A percentile compares a stretch with the other conserved stretches of the same genome.
Conservation (phyloP, 2,329 filamentous ascomycete genomes). For the Talaromyces pinophilus region DNA sequence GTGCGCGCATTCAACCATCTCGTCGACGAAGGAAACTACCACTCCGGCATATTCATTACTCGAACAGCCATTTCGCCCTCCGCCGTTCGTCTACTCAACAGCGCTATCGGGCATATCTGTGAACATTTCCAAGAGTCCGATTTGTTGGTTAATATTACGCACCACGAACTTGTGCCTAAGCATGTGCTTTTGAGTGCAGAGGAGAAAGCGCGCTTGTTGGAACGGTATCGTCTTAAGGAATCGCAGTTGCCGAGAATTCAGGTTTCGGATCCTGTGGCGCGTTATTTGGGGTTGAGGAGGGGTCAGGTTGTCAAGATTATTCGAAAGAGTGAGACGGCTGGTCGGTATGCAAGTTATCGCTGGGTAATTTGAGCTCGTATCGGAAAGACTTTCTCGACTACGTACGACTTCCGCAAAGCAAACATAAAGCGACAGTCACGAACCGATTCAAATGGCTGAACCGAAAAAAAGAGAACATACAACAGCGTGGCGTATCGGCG, state of each 20-base stretch:
- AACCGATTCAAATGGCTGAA: no score
- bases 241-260: conserved; percentile 93
- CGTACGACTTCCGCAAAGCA: background rate
- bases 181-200: conserved; percentile 87
- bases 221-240: conserved; percentile 94
- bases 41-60: conserved; percentile 88
- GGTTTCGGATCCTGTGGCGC: conserved; percentile 85
- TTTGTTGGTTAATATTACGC: conserved; percentile 94
- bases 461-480: background rate
- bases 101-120: conserved; percentile 75
- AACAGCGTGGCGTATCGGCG: conserved; percentile 10
- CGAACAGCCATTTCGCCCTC: conserved; percentile 79
- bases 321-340: conserved; percentile 89
- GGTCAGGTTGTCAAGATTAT: conserved; percentile 99
- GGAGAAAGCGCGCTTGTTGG: conserved; percentile 82
- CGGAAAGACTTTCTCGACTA: background rate
- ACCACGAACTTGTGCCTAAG: conserved; percentile 93
- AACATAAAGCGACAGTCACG: background rate
- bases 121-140: conserved; percentile 97
- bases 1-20: conserved; percentile 86
- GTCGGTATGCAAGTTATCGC: conserved; percentile 93
- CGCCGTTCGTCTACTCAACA: conserved; percentile 81
- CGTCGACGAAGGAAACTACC: conserved; percentile 76
- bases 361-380: conserved; percentile 54
- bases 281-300: conserved; percentile 84